phyloP scores from a whole-genome alignment of 1,284 basidiomycete species.

The Marasmius tenuissimus region DNA sequence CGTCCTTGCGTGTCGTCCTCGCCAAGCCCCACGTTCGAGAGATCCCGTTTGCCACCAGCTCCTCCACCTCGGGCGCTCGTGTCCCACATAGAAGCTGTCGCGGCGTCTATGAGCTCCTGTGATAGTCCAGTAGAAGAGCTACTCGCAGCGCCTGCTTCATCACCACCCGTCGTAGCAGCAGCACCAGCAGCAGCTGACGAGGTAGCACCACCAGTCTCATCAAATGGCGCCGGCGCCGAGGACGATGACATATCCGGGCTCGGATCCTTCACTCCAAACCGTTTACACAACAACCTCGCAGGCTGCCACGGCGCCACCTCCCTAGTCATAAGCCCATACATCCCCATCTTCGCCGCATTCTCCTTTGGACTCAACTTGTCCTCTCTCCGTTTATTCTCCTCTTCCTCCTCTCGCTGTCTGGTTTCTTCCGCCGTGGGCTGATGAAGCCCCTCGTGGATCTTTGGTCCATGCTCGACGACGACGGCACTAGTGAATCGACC shows the following conservation, averaged over 20 bases:
- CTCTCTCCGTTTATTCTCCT: conserved; percentile 36
- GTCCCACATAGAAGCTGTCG: conserved; percentile 8
- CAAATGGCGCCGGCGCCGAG: too few species aligned
- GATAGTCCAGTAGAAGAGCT: conserved; percentile 15
- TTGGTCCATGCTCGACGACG: conserved; percentile 61
- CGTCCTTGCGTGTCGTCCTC: conserved; percentile 86
- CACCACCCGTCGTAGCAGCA: neutral
- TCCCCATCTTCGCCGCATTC: conserved; percentile 80
- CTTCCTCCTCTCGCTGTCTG: conserved; percentile 45
- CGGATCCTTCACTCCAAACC: conserved; percentile 92
- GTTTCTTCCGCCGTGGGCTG: conserved; percentile 53
- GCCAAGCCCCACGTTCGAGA: conserved; percentile 80
- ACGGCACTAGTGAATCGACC: conserved; percentile 85
- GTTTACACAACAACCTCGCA: conserved; percentile 82
- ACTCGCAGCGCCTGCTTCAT: neutral
- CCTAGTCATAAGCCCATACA: conserved; percentile 87
- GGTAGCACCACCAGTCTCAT: too few species aligned
- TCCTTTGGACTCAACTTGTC: conserved; percentile 72
- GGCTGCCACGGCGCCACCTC: conserved; percentile 79
- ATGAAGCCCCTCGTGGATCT: conserved; percentile 74
- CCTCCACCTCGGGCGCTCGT: conserved; percentile 16
- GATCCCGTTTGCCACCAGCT: conserved; percentile 45
- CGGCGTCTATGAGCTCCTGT: conserved; percentile 10
- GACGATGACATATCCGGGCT: conserved; percentile 36
- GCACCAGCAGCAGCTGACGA: too few species aligned